Evolutionary conservation across 1,284 basidiomycete genomes (phyloP).

Genomic region (Ganoderma sp.): DNA sequence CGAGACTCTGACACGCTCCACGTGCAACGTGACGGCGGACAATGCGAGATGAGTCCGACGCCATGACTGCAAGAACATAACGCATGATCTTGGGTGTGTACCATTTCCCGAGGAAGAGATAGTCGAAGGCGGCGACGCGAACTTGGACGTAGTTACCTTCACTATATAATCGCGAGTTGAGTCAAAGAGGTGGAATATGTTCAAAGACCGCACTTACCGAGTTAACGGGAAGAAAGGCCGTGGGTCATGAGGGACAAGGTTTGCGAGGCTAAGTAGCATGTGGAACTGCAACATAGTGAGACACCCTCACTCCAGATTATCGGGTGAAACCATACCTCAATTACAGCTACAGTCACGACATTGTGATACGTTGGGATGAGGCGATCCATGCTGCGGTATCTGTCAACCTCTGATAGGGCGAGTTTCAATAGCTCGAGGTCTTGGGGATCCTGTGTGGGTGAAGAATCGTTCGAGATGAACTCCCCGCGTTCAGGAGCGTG

Average conservation of each 20-base stretch:
- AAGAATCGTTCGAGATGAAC: conserved; percentile 70
- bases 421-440: conserved; percentile 73
- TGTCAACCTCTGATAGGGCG: conserved; percentile 82
- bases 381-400: conserved; percentile 93
- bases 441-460: conserved; percentile 65
- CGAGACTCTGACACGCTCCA: conserved; percentile 86
- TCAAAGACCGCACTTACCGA: conserved; percentile 58
- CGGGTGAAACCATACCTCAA: conserved; percentile 68
- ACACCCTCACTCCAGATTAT: conserved; percentile 9
- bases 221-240: conserved; percentile 89
- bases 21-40: conserved; percentile 89
- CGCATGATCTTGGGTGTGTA: conserved; percentile 83
- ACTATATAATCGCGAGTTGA: conserved; percentile 48
- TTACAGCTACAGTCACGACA: conserved; percentile 86
- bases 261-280: conserved; percentile 79
- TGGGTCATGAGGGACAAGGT: conserved; percentile 83
- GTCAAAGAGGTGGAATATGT: not conserved
- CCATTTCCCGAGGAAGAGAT: conserved; percentile 91
- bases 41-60: conserved; percentile 82
- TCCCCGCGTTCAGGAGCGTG: conserved; percentile 80
- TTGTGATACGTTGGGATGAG: conserved; percentile 96
- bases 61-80: conserved; percentile 91
- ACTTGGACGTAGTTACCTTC: conserved; percentile 95
- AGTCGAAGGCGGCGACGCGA: conserved; percentile 92
- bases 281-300: conserved; percentile 64